Base-by-base conservation (phyloP, 208 protist species). In the Wallacemonas sp. region DNA sequence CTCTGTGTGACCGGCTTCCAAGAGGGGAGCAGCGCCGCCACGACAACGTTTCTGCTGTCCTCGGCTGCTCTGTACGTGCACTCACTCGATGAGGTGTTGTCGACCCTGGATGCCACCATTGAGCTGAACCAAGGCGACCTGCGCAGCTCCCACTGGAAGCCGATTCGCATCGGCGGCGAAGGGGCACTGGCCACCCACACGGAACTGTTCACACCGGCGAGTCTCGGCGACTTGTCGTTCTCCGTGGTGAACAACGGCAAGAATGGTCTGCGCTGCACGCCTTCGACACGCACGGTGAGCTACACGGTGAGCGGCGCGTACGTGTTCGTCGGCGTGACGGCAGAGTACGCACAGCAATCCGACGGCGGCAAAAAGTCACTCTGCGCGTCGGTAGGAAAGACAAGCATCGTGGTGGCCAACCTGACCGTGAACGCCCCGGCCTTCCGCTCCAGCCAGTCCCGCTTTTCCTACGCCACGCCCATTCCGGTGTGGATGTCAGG, bases 231-330 rank as follows among this genome's bases (percentile, higher is more conserved):
- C 42, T 52, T 89, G 16, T 73, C 59, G 31, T 74, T 93, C 22
- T 82, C 87, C 4, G 70, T 93, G 68, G 70, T 90, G 22, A 89
- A 88, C 70, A 86, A 89, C 52, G 83, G 83, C 31, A 72, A 72
- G 8, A 59, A 74, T 3, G 81, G 87, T 23, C 45, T 44, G 50
- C 50, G 57, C 14, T 90, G 87, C 61, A 75, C 67, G 14, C 73
- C 86, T 16, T 79, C 82, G 22, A 50, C 62, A 29, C 66, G 59
- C 23, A 8, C 59, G 25, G 64, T 92, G 14, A 57, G 71, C 18
- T 92, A 82, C 74, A 61, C 88, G 14, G 50, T 87, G 23, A 62
- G 62, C 16, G 59, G 73, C 39, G 55, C 74, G 57, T 55, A 63
- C 12, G 36, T 88, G 45, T 70, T 75, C 8, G 65, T 91, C 28